Base-by-base conservation (phyloP, 352 stramenopile species). In the Globisporangium acanthophoron region DNA sequence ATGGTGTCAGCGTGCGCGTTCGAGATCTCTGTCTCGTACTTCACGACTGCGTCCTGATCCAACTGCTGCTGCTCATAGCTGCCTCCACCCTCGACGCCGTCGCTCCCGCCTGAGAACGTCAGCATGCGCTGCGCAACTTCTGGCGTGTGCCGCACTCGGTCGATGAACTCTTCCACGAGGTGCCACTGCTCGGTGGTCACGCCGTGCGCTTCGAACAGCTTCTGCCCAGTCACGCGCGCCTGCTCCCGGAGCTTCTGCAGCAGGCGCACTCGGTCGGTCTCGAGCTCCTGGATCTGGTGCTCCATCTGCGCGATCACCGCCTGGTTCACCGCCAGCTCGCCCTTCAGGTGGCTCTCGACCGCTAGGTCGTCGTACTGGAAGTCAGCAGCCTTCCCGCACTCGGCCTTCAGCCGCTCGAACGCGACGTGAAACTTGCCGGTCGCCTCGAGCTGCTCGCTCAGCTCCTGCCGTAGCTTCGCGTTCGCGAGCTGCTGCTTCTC, bases 301-400 rank as follows among this genome's bases (percentile, higher is more conserved):
- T 92, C 80, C 56, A 88, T 69, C 51, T 90, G 80, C 31, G 59
- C 61, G 65, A 81, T 69, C 21, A 87, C 71, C 6, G 80, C 73
- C 18, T 77, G 65, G 8, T 83, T 76, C 29, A 85, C 74, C 0
- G 80, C 80, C 8, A 88, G 52, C 52, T 87, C 75, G 0, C 76
- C 76, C 53, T 87, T 77, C 5, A 86, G 52, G 33, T 83, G 65
- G n/a, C 78, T 61, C 27, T 76, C 74, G 33, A 87, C 54, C 4
- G 44, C 67, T 12, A 88, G 50, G 29, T 90, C 81, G 52, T 85
- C 67, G 46, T 92, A 92, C 54, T 73, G 62, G 44, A 88, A 92
- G 16, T 65, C 62, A 6, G 48, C 16, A 12, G 71, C 53, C 54
- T 78, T 83, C 2, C 75, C 77, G 2, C 56, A 64, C 50, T 92